Evolutionary conservation across 225 moss, liverwort and hornwort genomes (phyloP), one percentile per base, ranked within the genome.

Genomic region (Ulota crispa): DNA sequence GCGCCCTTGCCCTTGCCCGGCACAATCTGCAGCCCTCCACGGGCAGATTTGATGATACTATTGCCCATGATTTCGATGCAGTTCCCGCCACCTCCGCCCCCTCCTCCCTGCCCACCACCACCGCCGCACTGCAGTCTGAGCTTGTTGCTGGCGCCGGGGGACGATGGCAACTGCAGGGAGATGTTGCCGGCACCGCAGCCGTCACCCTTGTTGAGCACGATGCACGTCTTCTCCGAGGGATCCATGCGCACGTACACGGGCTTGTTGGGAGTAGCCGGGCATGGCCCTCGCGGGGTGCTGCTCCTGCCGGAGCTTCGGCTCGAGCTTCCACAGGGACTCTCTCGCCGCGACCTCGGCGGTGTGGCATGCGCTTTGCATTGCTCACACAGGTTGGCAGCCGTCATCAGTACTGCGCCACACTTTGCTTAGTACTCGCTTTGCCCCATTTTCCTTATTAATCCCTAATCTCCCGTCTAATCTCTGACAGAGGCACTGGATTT

Each of bases 21-120:
- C 23, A 77, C 28, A 16, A 88, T 82, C 47, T 83, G 82, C 4
- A 77, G 8, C 4, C 28, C 68, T 4, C 77, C 82, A 4, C 77
- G 68, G 5, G 11, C 5, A 1, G 72, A 45, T 42, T 54, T 82
- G 0, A 88, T 88, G 0, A 80, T 57, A 7, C 15, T 63, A 0
- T 72, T 80, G 4, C 82, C 76, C 16, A 63, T 24, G 10, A 85
- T 82, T 62, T 80, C 66, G 32, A 85, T 82, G 9, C 88, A 77
- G 6, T 20, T 75, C 2, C 65, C 34, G 0, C 45, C 21, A 1
- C 3, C 2, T 6, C 68, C 2, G 5, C 67, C 5, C 0, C 12
- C 19, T 2, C 37, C 26, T 1, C 57, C 30, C 3, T 19, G 50
- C 4, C 34, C 36, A 11, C 20, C 20, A 7, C 45, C 55, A 10